Conservation (phyloP, 345 rosid genomes). For the Salix brachista region DNA sequence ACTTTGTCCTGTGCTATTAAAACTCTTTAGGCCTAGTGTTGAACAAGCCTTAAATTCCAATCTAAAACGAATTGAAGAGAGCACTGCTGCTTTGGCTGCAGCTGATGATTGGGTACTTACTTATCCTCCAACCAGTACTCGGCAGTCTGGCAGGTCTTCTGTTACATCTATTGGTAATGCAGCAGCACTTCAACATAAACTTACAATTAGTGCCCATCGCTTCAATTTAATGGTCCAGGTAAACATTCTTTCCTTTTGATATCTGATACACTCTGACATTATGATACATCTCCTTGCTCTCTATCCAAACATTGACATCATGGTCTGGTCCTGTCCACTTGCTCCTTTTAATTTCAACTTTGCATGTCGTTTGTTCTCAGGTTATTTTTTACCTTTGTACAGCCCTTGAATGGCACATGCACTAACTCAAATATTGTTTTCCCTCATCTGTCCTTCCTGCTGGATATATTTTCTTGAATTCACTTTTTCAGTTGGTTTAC, state of each 20-base stretch:
- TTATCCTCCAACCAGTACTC: conserved; percentile 52
- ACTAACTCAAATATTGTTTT: background rate
- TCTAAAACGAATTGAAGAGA: conserved; percentile 93
- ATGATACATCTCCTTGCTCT: background rate
- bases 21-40: conserved; percentile 90
- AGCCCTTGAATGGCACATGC: background rate
- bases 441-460: too few species aligned
- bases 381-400: background rate
- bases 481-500: background rate
- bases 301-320: background rate
- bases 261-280: background rate
- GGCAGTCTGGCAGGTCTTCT: conserved; percentile 65
- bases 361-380: background rate
- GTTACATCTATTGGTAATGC: conserved; percentile 41
- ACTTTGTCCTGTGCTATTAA: conserved; percentile 82
- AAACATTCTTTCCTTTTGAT: conserved; percentile 12
- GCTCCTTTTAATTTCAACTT: background rate
- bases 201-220: conserved; percentile 93
- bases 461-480: background rate
- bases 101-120: conserved; percentile 98
- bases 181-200: conserved; percentile 72
- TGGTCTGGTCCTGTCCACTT: background rate
- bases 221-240: conserved; percentile 99
- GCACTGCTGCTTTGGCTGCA: conserved; percentile 98
- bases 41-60: conserved; percentile 96